Evolutionary conservation across 2,329 filamentous ascomycete species (phyloP).

Genomic region (Aurifilum marmelostoma): DNA sequence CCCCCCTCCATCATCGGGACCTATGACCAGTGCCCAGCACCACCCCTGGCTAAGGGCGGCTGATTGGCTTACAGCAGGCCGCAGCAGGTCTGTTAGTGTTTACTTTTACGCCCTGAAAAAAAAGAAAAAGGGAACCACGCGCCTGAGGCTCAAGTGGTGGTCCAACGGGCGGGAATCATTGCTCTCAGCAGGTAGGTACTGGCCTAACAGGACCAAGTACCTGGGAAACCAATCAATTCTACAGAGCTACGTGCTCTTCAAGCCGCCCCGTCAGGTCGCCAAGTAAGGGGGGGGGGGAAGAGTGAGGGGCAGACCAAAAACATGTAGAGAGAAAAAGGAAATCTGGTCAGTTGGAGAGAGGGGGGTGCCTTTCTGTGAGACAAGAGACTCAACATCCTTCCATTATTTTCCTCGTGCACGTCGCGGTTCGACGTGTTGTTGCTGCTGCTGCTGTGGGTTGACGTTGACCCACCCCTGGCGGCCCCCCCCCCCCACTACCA

Average conservation of each 20-base stretch:
- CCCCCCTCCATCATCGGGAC: background rate
- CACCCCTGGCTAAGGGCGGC: constrained; percentile 4
- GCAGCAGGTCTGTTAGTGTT: constrained; percentile 11
- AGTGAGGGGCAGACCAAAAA: no score
- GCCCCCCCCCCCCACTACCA: background rate
- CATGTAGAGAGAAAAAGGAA: background rate
- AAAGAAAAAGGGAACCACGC: background rate
- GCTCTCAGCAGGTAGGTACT: background rate
- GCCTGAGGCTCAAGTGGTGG: background rate
- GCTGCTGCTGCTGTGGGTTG: constrained; percentile 9
- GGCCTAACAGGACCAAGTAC: background rate
- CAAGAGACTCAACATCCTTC: background rate
- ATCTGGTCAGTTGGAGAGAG: background rate
- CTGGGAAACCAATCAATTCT: background rate
- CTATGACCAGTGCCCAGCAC: background rate
- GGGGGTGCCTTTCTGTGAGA: background rate
- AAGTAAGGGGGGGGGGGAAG: background rate
- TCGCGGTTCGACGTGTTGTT: constrained; percentile 19
- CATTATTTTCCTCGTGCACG: constrained; percentile 3
- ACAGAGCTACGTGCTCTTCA: background rate
- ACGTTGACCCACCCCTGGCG: background rate
- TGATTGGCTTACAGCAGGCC: constrained; percentile 6
- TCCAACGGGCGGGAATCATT: background rate
- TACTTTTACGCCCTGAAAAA: constrained; percentile 11
- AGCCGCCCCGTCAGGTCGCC: no score